Base-by-base conservation (phyloP, 306 rosid genomes). In the Medicago ruthenica region DNA sequence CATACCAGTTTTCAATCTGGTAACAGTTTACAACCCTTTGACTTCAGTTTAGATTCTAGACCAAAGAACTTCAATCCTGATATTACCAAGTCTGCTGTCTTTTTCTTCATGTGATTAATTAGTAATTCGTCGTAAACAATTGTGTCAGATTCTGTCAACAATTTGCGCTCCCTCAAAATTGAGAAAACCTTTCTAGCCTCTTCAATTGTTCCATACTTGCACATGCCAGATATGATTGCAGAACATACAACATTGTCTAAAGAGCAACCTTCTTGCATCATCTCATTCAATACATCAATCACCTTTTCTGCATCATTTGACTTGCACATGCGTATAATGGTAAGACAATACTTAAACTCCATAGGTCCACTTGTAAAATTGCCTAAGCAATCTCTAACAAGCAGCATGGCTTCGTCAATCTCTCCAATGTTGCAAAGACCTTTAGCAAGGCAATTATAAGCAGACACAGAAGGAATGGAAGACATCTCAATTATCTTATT, bases 41-140 rank as follows among this genome's bases (percentile, higher is more conserved):
- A 86, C 84, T 88, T 91, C 77, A 94, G 76, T 85, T 90, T 94
- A 9, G 92, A 85, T 73, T 91, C 97, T 64, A 88, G 83, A 82
- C 91, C 90, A 70, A 94, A 91, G 79, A 91, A 91, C 82, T 88
- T 94, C 86, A 94, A 76, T 17, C 97, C 92, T 6, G 87, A 83
- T 22, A 87, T 70, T 76, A 91, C 90, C 86, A 91, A 85, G 71
- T 94, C 92, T 24, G 96, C 89, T 4, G 92, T 88, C 83, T 86
- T 91, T 85, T 86, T 88, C 88, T 94, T 94, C 93, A 81, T 85
- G 75, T 94, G 96, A 55, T 90, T 90, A 67, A 94, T 81, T 41
- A 94, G 85, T 9, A 94, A n/a, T 68, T 94, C 98, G 22, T 89
- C 93, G 64, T 88, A 91, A 50, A 87, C 79, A 21, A 91, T 84